Percentiles rank a stretch among this genome's conserved stretches.
These are phyloP conservation scores for Penicillium paneum DNA, from an alignment of 2,329 filamentous ascomycete species.

Conservation along the genomic window DNA sequence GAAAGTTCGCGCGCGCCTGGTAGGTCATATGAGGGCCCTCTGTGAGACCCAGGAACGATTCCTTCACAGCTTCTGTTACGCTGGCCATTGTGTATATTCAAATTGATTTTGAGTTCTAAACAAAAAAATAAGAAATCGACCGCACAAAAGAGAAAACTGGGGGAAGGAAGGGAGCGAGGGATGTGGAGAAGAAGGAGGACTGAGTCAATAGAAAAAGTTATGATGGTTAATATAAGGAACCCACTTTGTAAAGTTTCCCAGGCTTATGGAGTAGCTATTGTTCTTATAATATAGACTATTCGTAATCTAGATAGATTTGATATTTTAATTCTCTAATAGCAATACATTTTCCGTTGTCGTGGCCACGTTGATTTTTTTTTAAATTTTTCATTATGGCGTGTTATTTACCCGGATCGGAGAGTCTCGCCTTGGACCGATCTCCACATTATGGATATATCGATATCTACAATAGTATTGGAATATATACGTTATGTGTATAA, in stretches of 20 bases:
- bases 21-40: constrained; percentile 63
- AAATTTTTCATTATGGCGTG: constrained; percentile 3
- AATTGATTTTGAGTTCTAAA: constrained; percentile 1
- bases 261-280: too few relatives aligned
- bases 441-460: constrained; percentile 1
- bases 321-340: neutral
- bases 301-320: neutral
- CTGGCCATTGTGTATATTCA: constrained; percentile 42
- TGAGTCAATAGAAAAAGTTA: constrained; percentile 21
- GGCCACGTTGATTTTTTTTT: constrained; percentile 9
- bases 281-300: neutral
- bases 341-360: neutral
- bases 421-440: constrained; percentile 5
- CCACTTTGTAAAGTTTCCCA: neutral
- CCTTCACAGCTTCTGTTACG: constrained; percentile 72
- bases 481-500: neutral
- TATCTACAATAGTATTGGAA: too few relatives aligned
- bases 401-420: constrained; percentile 19
- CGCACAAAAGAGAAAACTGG: constrained; percentile 9
- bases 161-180: constrained; percentile 16
- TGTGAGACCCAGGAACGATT: constrained; percentile 66
- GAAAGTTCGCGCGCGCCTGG: constrained; percentile 73
- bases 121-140: constrained; percentile 8
- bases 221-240: neutral
- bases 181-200: constrained; percentile 22